A percentile compares a stretch with the other conserved stretches of the same genome.
phyloP scores from a whole-genome alignment of 257 asterid species.

The Leonotis leonurus region DNA sequence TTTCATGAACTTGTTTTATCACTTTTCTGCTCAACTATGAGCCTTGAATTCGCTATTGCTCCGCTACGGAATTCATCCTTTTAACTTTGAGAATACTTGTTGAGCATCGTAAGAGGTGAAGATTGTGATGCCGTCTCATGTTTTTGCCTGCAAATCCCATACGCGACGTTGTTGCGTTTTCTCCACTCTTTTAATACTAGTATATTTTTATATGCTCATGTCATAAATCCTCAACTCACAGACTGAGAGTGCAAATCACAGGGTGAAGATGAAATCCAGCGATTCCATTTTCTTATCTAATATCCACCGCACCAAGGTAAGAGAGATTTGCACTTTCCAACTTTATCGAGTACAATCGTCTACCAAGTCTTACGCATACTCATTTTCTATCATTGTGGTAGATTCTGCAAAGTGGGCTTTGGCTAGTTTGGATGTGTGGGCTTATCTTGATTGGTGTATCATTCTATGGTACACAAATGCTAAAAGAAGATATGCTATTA shows the following conservation, averaged over 20 bases:
- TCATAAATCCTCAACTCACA: not conserved
- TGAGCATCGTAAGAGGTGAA: conserved; percentile 6
- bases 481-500: conserved; percentile 28
- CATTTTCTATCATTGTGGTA: conserved; percentile 17
- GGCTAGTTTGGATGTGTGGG: conserved; percentile 78
- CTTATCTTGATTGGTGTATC: conserved; percentile 56
- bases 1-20: too few relatives aligned
- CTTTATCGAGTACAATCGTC: conserved; percentile 6
- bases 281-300: conserved; percentile 16
- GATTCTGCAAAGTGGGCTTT: conserved; percentile 58
- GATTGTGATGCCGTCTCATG: conserved; percentile 29
- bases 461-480: conserved; percentile 61
- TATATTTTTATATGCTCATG: too few relatives aligned
- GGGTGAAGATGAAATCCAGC: conserved; percentile 30
- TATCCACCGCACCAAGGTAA: conserved; percentile 49
- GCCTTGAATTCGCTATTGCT: not conserved
- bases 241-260: not conserved
- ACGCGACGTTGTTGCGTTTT: conserved; percentile 23
- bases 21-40: not conserved
- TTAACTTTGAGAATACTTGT: not conserved
- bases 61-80: too few relatives aligned
- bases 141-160: conserved; percentile 3
- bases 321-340: not conserved
- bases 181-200: too few relatives aligned
- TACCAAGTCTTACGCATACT: not conserved